Conservation (phyloP, 768 basidiomycete species). For the Pisolithus marmoratus region DNA sequence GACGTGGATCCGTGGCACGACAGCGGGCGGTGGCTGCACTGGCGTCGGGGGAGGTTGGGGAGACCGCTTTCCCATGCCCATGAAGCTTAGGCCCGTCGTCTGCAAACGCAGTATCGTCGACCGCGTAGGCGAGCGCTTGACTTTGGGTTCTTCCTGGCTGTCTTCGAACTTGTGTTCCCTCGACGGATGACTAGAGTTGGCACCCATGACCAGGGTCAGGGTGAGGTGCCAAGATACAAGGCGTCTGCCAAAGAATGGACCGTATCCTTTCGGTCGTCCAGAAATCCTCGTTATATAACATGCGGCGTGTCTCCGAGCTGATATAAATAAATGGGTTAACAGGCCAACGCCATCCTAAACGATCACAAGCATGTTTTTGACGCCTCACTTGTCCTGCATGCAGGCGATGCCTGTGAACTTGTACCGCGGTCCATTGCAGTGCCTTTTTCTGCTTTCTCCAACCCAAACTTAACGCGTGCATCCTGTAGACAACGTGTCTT, state of each 20-base stretch:
- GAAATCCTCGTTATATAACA: slow-evolving; percentile 11
- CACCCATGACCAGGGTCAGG: slow-evolving; percentile 16
- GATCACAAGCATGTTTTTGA: slow-evolving; percentile 10
- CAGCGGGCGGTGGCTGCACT: slow-evolving; percentile 11
- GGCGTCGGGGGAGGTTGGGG: slow-evolving; percentile 26
- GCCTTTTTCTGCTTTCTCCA: slow-evolving; percentile 8
- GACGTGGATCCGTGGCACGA: slow-evolving; percentile 5
- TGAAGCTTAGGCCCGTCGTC: slow-evolving; percentile 22
- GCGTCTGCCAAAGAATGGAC: not conserved
- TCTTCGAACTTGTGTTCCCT: slow-evolving; percentile 16
- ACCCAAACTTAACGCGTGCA: slow-evolving; percentile 9
- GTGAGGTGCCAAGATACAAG: not conserved
- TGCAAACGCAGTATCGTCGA: slow-evolving; percentile 20
- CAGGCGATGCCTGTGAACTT: slow-evolving; percentile 7
- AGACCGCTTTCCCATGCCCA: slow-evolving; percentile 22
- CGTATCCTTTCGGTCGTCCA: not conserved
- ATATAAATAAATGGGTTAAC: slow-evolving; percentile 20
- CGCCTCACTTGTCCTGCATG: slow-evolving; percentile 27
- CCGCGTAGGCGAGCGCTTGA: slow-evolving; percentile 21
- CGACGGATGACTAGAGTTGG: slow-evolving; percentile 20
- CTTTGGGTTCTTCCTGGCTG: slow-evolving; percentile 19
- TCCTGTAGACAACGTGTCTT: slow-evolving; percentile 9
- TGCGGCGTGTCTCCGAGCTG: slow-evolving; percentile 2
- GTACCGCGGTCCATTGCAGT: slow-evolving; percentile 15
- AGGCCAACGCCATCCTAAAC: slow-evolving; percentile 4